Evolutionary conservation across 2,329 filamentous ascomycete genomes (phyloP), one percentile per base, ranked within the genome.

Genomic region (Epichloe glyceriae): DNA sequence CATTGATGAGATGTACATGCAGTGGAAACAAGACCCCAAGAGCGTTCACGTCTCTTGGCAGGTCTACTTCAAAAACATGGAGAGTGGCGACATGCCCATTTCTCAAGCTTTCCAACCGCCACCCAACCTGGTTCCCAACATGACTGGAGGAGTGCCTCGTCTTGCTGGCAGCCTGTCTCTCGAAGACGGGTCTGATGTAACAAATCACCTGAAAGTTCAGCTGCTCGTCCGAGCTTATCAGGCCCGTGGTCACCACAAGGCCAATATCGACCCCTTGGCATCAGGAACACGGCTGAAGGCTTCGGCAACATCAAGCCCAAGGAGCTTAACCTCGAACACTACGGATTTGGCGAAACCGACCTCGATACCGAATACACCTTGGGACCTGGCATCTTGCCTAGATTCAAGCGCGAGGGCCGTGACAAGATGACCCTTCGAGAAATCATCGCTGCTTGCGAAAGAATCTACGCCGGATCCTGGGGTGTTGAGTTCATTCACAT

Each of bases 31-130:
- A 57, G 89, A 98, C 62, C 90, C 93, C 49, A 79, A 82, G 62
- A 95, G 88, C 65, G 93, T 98, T 53, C 93, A 98, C 71, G 79
- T 95, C 62, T 98, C 93, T 68, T 98, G 93, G 93, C 91, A 95
- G 74, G 84, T 94, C 66, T 98, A 98, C 79, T 98, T 98, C 80
- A 88, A 84, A 74, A 98, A 98, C 74, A 96, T 98, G 86, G 93
- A 98, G 76, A 86, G 82, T 58, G 93, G 93, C 68, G 87, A 93
- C 64, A 97, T 98, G 88, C 91, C 91, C 66, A 88, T 95, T 66
- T 93, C 91, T 56, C 87, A 95, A 72, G 93, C 93, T 60, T 98
- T 98, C 76, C 89, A 89, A 58, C 90, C 93, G 58, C 93, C 93
- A 45, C 93, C 93, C 15, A 95, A 86, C 60, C 82, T 98, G 59